These are phyloP conservation scores for Nakazawaea wickerhamii DNA, from an alignment of 805 yeast species.

Conservation along the genomic window DNA sequence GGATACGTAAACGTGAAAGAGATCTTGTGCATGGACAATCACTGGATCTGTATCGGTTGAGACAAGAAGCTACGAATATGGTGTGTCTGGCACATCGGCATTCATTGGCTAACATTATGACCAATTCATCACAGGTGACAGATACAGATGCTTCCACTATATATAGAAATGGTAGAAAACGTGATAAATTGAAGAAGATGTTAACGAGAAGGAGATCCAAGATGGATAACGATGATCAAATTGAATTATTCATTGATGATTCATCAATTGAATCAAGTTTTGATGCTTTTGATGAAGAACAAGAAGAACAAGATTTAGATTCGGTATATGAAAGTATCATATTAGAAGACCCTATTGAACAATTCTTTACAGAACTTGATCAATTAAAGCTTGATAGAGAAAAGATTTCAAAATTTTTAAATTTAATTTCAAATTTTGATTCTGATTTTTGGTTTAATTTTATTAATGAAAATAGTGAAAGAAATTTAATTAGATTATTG, in stretches of 20 bases:
- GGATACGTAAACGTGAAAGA: constrained; percentile 39
- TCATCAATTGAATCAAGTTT: background rate
- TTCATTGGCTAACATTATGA: background rate
- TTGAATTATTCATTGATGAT: constrained; percentile 3
- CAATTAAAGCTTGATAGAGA: constrained; percentile 3
- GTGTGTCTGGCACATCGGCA: background rate
- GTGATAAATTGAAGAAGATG: background rate
- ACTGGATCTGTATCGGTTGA: background rate
- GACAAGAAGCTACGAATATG: background rate
- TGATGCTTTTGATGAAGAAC: background rate
- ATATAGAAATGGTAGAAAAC: background rate
- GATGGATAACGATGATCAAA: background rate
- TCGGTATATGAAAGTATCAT: background rate
- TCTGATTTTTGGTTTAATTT: background rate
- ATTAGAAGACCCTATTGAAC: background rate
- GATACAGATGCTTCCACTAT: background rate
- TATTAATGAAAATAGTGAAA: background rate
- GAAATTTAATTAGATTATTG: background rate
- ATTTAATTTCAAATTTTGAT: background rate
- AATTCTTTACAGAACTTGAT: background rate
- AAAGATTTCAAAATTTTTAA: background rate
- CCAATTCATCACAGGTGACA: background rate
- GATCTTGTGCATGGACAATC: background rate
- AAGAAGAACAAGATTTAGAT: background rate
- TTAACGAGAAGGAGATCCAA: background rate